Conservation (phyloP, 2,329 filamentous ascomycete genomes). For the Colletotrichum tamarilloi region DNA sequence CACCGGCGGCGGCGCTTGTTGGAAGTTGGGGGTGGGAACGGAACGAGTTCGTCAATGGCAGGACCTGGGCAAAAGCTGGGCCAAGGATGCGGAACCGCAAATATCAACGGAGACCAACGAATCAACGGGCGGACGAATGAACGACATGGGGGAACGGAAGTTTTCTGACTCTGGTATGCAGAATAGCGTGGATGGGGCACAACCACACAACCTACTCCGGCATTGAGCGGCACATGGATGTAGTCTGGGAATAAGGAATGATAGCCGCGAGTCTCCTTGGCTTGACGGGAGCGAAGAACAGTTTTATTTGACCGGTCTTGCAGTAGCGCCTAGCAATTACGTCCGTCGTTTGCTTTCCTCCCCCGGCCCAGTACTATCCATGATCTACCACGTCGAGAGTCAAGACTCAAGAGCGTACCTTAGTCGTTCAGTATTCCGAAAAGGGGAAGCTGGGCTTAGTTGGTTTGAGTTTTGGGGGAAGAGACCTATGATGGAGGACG, state of each 20-base stretch:
- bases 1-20: not conserved
- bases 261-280: not conserved
- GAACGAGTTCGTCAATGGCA: not conserved
- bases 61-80: not conserved
- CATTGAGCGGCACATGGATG: not conserved
- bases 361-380: too few relatives aligned
- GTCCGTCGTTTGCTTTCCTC: not conserved
- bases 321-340: not conserved
- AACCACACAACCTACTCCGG: not conserved
- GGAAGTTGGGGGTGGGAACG: too few relatives aligned
- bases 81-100: not conserved
- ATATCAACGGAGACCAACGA: not conserved
- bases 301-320: not conserved
- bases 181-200: not conserved
- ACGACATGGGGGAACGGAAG: not conserved
- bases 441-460: not conserved
- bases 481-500: not conserved
- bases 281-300: not conserved
- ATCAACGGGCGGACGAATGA: not conserved
- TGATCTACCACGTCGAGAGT: not conserved
- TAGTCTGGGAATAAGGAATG: not conserved
- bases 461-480: not conserved
- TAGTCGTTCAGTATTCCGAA: not conserved
- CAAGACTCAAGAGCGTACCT: not conserved
- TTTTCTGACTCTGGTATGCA: not conserved